Base-by-base conservation (phyloP, 495 filamentous ascomycete species). In the Echria macrotheca region DNA sequence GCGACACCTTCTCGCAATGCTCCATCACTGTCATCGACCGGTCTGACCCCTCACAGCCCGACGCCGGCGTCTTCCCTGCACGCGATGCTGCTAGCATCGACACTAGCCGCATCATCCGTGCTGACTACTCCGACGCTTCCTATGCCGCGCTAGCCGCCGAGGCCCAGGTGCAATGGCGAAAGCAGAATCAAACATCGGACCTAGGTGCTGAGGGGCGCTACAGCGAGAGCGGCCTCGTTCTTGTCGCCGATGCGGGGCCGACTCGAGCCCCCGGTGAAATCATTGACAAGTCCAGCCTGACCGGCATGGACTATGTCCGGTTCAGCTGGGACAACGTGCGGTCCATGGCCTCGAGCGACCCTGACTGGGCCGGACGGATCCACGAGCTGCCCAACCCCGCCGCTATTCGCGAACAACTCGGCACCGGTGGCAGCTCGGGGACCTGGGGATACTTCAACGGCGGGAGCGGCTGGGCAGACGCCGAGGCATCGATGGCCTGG, bases 391-490 rank as follows among this genome's bases (percentile, higher is more conserved):
- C 70, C 0, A 65, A 67, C 10, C 52, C 69, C 15, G 76, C 69
- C 4, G 76, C 74, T 7, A 75, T 85, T 33, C 56, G 70, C 55
- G 70, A 60, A 43, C 72, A 62, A 3, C 53, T 71, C 11, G 68
- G 70, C 7, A 73, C 73, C 2, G 68, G 74, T 41, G 71, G 78
- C 49, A 59, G 69, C 56, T 64, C 77, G 49, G 76, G 88, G 32
- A 66, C 68, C 12, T 76, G 78, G 53, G 91, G 91, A 2, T 98
- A 98, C 66, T 64, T 94, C 36, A 98, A 96, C 61, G 71, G 74
- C 59, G 74, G 71, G 1, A 83, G 79, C 43, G 93, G 93, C 1
- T 96, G 91, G 91, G 86, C 80, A 5, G 79, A 98, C 58, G 89
- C 91, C 0, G 86, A 83, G 36, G 80, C 72, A 0, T 77, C 77